Evolutionary conservation across 139 green algal species (phyloP).

Genomic region (Micromonas pusilla): DNA sequence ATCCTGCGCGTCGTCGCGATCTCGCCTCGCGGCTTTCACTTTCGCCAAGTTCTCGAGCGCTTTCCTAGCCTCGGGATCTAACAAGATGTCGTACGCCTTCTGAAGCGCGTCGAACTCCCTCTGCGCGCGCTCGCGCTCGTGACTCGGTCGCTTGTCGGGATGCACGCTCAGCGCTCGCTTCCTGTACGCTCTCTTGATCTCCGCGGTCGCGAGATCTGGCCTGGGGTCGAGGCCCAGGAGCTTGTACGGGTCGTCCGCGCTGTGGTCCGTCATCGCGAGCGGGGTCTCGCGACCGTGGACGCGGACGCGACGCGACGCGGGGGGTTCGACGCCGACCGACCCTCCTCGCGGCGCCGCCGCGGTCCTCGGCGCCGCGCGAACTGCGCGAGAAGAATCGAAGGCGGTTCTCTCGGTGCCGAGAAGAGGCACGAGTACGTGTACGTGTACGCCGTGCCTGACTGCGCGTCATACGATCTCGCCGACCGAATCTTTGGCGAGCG

Average conservation of each 20-base stretch:
- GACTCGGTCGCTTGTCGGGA: background rate
- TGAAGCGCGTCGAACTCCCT: slow-evolving; percentile 6
- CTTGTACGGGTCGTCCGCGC: background rate
- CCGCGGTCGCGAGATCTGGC: background rate
- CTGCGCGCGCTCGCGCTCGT: background rate
- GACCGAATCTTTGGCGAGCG: too few relatives aligned
- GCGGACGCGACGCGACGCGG: too few relatives aligned
- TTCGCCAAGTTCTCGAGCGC: background rate
- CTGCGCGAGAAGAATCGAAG: too few relatives aligned
- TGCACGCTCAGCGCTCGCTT: slow-evolving; percentile 13
- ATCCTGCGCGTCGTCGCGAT: background rate
- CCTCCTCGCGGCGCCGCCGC: background rate
- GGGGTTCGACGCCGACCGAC: background rate
- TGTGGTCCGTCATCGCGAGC: background rate
- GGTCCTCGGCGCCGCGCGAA: background rate
- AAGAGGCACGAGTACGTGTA: too few relatives aligned
- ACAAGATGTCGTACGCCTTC: slow-evolving; percentile 22
- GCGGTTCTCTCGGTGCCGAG: too few relatives aligned
- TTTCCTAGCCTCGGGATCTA: background rate
- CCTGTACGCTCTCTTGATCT: slow-evolving; percentile 5
- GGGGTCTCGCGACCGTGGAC: too few relatives aligned
- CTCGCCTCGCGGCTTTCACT: background rate
- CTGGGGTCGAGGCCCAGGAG: background rate
- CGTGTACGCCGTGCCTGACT: too few relatives aligned
- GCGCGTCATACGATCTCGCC: too few relatives aligned